Conservation (phyloP, 305 asterid genomes). For the Fraxinus baroniana region DNA sequence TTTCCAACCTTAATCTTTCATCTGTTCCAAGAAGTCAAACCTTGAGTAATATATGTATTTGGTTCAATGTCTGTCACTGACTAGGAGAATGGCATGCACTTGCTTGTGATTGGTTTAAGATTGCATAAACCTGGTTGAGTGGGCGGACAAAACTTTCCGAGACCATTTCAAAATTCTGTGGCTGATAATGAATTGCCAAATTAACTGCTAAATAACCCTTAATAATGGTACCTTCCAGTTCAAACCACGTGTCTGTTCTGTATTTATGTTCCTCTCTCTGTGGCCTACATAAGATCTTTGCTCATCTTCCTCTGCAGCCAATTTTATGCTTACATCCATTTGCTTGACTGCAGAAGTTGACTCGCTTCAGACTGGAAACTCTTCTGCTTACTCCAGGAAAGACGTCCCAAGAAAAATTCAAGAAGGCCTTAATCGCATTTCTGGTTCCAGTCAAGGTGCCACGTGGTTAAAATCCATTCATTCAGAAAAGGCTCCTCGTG, state of each 20-base stretch:
- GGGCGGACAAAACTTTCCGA: neutral
- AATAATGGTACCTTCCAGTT: neutral
- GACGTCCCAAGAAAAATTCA: constrained; percentile 46
- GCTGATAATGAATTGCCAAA: neutral
- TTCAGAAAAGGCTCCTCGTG: constrained; percentile 48
- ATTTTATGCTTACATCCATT: constrained; percentile 23
- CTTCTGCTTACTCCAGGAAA: constrained; percentile 40
- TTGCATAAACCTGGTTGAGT: neutral
- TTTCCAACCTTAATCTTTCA: neutral
- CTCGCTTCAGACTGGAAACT: constrained; percentile 37
- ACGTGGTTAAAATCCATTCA: constrained; percentile 57
- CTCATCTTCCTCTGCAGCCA: neutral
- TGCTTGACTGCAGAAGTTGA: constrained; percentile 51
- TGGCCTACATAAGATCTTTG: neutral
- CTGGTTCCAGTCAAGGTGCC: constrained; percentile 56
- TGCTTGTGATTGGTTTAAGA: neutral
- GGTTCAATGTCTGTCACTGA: neutral
- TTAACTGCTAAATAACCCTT: neutral
- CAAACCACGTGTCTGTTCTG: neutral
- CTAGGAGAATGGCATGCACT: neutral
- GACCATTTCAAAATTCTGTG: neutral
- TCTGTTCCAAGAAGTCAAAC: neutral
- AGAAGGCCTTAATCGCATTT: constrained; percentile 48
- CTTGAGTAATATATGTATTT: neutral
- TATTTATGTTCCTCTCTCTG: neutral